Conservation (phyloP, 129 eudicot genomes). For the Scalesia atractyloides region DNA sequence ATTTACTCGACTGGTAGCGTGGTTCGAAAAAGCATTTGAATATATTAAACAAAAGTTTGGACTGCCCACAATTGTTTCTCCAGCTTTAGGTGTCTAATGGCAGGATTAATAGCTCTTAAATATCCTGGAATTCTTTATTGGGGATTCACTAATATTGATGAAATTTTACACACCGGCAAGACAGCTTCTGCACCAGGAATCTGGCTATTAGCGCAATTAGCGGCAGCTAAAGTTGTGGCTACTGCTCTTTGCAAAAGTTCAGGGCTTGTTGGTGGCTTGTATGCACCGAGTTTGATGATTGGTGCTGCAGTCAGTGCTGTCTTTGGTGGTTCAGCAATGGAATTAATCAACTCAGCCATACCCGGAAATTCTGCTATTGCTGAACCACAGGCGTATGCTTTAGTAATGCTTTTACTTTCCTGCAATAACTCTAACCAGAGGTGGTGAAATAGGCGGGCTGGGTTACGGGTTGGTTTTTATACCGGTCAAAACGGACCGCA, state of each 20-base stretch:
- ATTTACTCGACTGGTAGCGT: conserved; percentile 73
- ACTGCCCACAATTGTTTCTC: conserved; percentile 75
- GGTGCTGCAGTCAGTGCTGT: conserved; percentile 99
- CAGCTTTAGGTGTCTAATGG: conserved; percentile 93
- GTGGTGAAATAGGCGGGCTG: neutral
- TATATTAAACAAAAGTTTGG: conserved; percentile 68
- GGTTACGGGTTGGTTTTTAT: neutral
- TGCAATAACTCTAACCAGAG: neutral
- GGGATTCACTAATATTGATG: conserved; percentile 97
- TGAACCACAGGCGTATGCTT: conserved; percentile 95
- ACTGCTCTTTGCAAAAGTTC: conserved; percentile 94
- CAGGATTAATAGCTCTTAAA: conserved; percentile 89
- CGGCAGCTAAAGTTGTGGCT: conserved; percentile 97
- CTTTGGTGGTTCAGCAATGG: conserved; percentile 88
- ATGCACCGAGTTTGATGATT: conserved; percentile 98
- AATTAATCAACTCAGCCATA: conserved; percentile 76
- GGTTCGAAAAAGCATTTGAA: conserved; percentile 69
- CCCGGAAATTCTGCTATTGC: conserved; percentile 93
- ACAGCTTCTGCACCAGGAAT: conserved; percentile 97
- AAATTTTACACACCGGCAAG: conserved; percentile 92
- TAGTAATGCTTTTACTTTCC: conserved; percentile 51
- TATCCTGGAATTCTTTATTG: conserved; percentile 93
- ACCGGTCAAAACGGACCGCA: neutral
- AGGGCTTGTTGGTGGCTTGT: conserved; percentile 95
- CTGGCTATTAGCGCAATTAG: conserved; percentile 90